A percentile compares a stretch with the other conserved stretches of the same genome.
Conservation (phyloP, 2,329 filamentous ascomycete species). For the Fusarium sp. region DNA sequence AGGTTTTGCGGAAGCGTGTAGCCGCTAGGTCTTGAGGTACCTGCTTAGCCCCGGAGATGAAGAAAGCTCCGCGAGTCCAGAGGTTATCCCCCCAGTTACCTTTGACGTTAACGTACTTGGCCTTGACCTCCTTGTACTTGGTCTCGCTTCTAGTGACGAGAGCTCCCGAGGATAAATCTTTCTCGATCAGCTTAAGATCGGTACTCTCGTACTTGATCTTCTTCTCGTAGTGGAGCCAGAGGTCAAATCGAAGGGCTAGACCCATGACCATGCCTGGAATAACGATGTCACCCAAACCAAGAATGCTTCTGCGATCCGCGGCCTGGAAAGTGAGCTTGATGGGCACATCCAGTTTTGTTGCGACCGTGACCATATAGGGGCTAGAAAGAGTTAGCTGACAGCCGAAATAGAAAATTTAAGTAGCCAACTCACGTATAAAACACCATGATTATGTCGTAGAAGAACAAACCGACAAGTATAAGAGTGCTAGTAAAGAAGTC, state of each 20-base stretch:
- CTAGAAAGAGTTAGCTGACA: constrained; percentile 52
- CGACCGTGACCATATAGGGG: constrained; percentile 87
- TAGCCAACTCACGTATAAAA: constrained; percentile 75
- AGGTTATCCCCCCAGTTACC: constrained; percentile 86
- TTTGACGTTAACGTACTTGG: constrained; percentile 67
- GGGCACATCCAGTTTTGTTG: constrained; percentile 87
- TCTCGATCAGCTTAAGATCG: constrained; percentile 50
- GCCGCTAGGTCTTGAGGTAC: constrained; percentile 52
- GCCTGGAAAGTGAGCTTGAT: constrained; percentile 86
- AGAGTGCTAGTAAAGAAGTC: constrained; percentile 85
- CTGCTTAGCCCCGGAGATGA: constrained; percentile 38
- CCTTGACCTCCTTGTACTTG: constrained; percentile 62
- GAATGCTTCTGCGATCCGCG: constrained; percentile 78
- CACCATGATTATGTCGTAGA: constrained; percentile 95
- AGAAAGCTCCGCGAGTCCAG: constrained; percentile 68
- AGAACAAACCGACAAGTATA: constrained; percentile 82
- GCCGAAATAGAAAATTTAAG: neutral
- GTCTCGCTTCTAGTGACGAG: constrained; percentile 51
- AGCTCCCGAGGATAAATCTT: constrained; percentile 49
- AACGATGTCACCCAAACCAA: constrained; percentile 94
- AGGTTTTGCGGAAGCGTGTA: constrained; percentile 78
- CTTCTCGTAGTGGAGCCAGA: constrained; percentile 82
- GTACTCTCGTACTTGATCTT: constrained; percentile 65
- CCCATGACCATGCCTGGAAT: constrained; percentile 91
- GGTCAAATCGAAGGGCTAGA: constrained; percentile 89